phyloP scores from a whole-genome alignment of 495 filamentous ascomycete species.

The Penicillium robsamsonii region DNA sequence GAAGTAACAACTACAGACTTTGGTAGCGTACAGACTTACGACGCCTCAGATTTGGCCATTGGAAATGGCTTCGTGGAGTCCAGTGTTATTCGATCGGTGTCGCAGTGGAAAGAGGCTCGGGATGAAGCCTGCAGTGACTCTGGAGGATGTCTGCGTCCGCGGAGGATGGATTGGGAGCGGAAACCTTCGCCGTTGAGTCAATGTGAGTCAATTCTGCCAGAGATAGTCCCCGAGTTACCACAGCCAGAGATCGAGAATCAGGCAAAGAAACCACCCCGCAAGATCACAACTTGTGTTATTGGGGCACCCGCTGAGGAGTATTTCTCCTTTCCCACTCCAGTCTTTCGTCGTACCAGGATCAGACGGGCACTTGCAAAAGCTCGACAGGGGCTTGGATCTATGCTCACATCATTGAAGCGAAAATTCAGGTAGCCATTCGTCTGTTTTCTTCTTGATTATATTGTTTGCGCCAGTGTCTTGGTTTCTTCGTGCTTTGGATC shows the following conservation, averaged over 20 bases:
- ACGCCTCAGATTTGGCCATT: neutral
- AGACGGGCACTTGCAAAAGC: too few species aligned
- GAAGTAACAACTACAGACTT: conserved; percentile 7
- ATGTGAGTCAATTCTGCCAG: neutral
- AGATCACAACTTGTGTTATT: neutral
- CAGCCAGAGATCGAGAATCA: too few species aligned
- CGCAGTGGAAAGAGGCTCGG: neutral
- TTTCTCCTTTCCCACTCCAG: neutral
- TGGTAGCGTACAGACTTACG: conserved; percentile 1
- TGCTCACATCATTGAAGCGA: too few species aligned
- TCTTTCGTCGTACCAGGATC: too few species aligned
- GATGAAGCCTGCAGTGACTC: neutral
- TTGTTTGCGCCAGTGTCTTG: too few species aligned
- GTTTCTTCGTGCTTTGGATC: too few species aligned
- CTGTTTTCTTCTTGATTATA: too few species aligned
- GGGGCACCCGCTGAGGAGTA: neutral
- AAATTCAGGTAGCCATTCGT: too few species aligned
- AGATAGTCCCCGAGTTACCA: neutral
- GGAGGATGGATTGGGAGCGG: neutral
- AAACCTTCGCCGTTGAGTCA: neutral
- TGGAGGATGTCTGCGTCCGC: neutral
- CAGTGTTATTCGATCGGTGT: neutral
- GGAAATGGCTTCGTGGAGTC: conserved; percentile 25
- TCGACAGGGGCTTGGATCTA: too few species aligned
- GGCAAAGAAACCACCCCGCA: neutral